Conservation (phyloP, 257 asterid genomes). For the Mitragyna speciosa region DNA sequence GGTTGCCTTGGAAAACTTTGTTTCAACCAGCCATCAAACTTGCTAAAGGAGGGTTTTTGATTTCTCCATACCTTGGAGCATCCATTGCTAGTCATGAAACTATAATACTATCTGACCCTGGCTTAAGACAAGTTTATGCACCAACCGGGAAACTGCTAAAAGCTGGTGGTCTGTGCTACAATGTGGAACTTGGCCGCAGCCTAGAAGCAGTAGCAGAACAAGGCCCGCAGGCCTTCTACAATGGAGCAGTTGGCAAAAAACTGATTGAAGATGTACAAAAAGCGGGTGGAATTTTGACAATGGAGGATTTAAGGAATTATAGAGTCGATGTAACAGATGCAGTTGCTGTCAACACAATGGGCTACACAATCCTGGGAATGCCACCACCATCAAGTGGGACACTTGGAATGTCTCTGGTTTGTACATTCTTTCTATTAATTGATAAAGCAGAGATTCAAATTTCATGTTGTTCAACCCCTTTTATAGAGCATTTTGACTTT, state of each 20-base stretch:
- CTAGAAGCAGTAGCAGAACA: constrained; percentile 65
- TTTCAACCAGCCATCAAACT: constrained; percentile 69
- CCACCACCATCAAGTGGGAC: constrained; percentile 97
- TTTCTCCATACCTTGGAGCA: constrained; percentile 56
- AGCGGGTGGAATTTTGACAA: constrained; percentile 55
- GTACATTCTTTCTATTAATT: constrained; percentile 11
- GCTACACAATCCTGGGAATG: constrained; percentile 79
- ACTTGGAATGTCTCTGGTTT: constrained; percentile 75
- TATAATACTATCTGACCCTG: constrained; percentile 56
- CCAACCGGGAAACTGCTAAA: constrained; percentile 64
- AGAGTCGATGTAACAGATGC: constrained; percentile 53
- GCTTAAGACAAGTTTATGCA: constrained; percentile 60
- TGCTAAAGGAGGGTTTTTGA: constrained; percentile 75
- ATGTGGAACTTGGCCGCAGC: constrained; percentile 69
- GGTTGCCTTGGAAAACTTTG: constrained; percentile 70
- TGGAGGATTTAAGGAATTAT: constrained; percentile 77
- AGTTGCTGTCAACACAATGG: constrained; percentile 57
- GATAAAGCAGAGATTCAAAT: no score
- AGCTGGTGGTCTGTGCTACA: constrained; percentile 74
- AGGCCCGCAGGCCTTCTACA: constrained; percentile 72
- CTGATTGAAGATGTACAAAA: constrained; percentile 59
- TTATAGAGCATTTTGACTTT: neutral
- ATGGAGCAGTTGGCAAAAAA: constrained; percentile 66
- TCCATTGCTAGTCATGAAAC: constrained; percentile 28
- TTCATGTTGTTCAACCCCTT: neutral